Evolutionary conservation across 176 grass and related monocot species (phyloP).

Genomic region (Musa itinerans): DNA sequence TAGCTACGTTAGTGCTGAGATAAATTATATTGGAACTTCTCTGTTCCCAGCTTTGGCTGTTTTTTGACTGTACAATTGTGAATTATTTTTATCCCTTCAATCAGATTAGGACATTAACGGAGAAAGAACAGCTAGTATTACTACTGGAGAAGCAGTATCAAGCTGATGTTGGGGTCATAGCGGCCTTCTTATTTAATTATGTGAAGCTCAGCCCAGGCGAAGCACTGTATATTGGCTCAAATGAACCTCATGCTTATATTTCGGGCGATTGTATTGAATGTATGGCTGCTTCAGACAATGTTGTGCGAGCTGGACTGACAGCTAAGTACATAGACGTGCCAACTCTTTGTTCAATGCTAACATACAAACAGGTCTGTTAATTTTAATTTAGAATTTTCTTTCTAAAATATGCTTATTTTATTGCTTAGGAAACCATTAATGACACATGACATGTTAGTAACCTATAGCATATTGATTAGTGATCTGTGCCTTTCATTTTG

Average conservation of each 20-base stretch:
- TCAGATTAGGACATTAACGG: slow-evolving; percentile 65
- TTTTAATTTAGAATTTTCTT: neutral
- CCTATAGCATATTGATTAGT: neutral
- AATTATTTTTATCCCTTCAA: neutral
- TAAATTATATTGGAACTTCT: too few relatives aligned
- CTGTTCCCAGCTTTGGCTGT: neutral
- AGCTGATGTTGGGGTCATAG: slow-evolving; percentile 73
- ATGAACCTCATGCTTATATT: slow-evolving; percentile 85
- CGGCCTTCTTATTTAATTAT: slow-evolving; percentile 73
- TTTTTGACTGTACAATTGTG: neutral
- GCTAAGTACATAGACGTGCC: slow-evolving; percentile 80
- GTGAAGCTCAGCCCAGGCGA: slow-evolving; percentile 77
- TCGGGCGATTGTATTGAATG: slow-evolving; percentile 86
- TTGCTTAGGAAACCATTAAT: neutral
- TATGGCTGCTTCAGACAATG: slow-evolving; percentile 89
- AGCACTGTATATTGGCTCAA: slow-evolving; percentile 68
- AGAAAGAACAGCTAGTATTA: slow-evolving; percentile 68
- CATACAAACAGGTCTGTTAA: slow-evolving; percentile 65
- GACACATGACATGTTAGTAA: neutral
- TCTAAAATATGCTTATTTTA: neutral
- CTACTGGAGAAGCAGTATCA: slow-evolving; percentile 55
- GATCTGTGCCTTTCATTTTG: neutral
- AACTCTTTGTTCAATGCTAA: slow-evolving; percentile 84
- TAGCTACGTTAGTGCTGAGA: too few relatives aligned
- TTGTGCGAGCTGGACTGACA: slow-evolving; percentile 83